phyloP scores from a whole-genome alignment of 495 filamentous ascomycete genomes.

The Xylaria nigripes region DNA sequence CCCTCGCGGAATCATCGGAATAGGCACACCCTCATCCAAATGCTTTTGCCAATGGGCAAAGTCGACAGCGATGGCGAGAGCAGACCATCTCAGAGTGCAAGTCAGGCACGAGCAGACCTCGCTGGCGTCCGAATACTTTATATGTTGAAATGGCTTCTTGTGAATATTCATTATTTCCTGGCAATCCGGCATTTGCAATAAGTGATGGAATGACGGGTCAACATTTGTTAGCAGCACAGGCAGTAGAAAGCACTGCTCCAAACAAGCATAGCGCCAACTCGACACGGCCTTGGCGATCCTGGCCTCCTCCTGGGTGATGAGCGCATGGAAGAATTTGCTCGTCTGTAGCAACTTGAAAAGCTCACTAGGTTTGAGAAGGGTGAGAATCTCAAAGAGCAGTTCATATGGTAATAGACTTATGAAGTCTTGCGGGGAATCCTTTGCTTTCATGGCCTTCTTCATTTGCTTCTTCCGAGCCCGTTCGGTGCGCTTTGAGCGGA shows the following conservation, averaged over 20 bases:
- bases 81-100: conserved; percentile 46
- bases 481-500: conserved; percentile 43
- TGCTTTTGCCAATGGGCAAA: conserved; percentile 47
- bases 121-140: conserved; percentile 30
- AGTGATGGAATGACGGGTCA: conserved; percentile 25
- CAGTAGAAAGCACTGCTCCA: conserved; percentile 40
- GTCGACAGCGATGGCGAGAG: conserved; percentile 43
- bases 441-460: conserved; percentile 24
- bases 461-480: conserved; percentile 36
- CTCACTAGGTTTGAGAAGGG: conserved; percentile 39
- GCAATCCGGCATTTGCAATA: conserved; percentile 31
- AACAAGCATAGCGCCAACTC: conserved; percentile 35
- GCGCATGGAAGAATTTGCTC: conserved; percentile 26
- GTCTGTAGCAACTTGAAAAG: conserved; percentile 34
- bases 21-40: conserved; percentile 42
- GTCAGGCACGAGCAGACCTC: conserved; percentile 45
- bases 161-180: conserved; percentile 30
- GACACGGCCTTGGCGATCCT: conserved; percentile 34
- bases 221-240: conserved; percentile 37
- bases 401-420: conserved; percentile 41
- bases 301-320: conserved; percentile 34
- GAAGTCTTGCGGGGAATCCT: conserved; percentile 15
- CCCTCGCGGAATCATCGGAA: conserved; percentile 42
- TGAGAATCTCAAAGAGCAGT: conserved; percentile 37
- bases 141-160: conserved; percentile 41